A percentile compares a stretch with the other conserved stretches of the same genome.
Conservation (phyloP, 495 filamentous ascomycete species). For the Aspergillus haitiensis region DNA sequence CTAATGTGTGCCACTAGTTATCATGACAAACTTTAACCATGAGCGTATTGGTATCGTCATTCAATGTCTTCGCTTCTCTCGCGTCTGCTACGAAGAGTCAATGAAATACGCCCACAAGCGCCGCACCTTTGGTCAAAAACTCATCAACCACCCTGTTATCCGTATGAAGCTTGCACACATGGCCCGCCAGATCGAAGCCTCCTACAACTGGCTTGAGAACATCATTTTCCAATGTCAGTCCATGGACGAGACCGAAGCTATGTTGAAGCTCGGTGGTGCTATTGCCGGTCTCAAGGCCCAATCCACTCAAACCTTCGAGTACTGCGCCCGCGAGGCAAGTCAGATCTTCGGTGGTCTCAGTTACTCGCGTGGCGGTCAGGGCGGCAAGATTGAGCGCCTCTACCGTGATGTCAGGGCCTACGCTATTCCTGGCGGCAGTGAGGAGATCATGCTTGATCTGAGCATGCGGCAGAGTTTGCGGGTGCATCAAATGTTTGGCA, state of each 20-base stretch:
- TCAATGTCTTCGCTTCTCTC: slow-evolving; percentile 91
- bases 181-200: slow-evolving; percentile 95
- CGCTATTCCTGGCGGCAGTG: slow-evolving; percentile 92
- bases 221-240: slow-evolving; percentile 86
- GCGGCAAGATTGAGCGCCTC: slow-evolving; percentile 91
- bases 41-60: slow-evolving; percentile 98
- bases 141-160: slow-evolving; percentile 97
- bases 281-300: slow-evolving; percentile 96
- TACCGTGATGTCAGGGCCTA: slow-evolving; percentile 98
- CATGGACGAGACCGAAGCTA: slow-evolving; percentile 94
- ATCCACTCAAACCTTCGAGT: slow-evolving; percentile 89
- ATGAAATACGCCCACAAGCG: slow-evolving; percentile 97
- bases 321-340: slow-evolving; percentile 92
- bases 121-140: slow-evolving; percentile 88
- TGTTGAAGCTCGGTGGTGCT: slow-evolving; percentile 91
- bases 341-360: slow-evolving; percentile 97
- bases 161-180: slow-evolving; percentile 97
- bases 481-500: slow-evolving; percentile 87
- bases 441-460: slow-evolving; percentile 98
- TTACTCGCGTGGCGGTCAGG: slow-evolving; percentile 91
- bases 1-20: slow-evolving; percentile 50
- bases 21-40: slow-evolving; percentile 99
- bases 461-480: slow-evolving; percentile 90
- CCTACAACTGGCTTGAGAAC: slow-evolving; percentile 97
- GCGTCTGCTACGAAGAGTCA: slow-evolving; percentile 95